Conservation (phyloP, 1,284 basidiomycete genomes). For the Cutaneotrichosporon arboriforme region DNA sequence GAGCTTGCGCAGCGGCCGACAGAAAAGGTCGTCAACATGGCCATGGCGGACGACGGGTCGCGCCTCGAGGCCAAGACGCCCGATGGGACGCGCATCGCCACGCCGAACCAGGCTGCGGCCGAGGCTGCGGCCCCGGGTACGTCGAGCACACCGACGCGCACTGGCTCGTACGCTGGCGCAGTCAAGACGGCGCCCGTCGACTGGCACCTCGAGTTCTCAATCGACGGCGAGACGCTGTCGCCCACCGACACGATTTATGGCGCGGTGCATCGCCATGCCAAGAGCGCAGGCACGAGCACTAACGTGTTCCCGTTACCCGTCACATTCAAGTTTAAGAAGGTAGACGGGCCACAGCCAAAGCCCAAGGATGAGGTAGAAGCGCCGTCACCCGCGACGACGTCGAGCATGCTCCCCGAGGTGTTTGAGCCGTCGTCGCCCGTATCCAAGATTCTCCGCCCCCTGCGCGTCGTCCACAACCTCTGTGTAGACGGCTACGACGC, state of each 20-base stretch:
- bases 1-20: constrained; percentile 47
- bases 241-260: constrained; percentile 92
- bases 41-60: constrained; percentile 72
- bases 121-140: constrained; percentile 21
- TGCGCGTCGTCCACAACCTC: constrained; percentile 79
- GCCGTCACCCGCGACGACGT: constrained; percentile 35
- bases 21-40: constrained; percentile 80
- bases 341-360: constrained; percentile 66
- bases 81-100: constrained; percentile 86
- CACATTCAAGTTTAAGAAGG: constrained; percentile 83
- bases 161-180: constrained; percentile 83
- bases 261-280: constrained; percentile 63
- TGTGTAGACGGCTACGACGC: constrained; percentile 52
- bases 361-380: constrained; percentile 13
- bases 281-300: constrained; percentile 5
- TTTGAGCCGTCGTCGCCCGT: constrained; percentile 79
- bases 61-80: constrained; percentile 93
- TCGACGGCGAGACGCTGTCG: constrained; percentile 76
- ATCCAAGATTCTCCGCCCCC: constrained; percentile 81
- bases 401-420: constrained; percentile 56
- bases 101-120: constrained; percentile 57
- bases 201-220: constrained; percentile 93
- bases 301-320: constrained; percentile 25
- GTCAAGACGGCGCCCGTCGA: constrained; percentile 85
- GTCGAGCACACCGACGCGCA: constrained; percentile 45